Base-by-base conservation (phyloP, 2,329 filamentous ascomycete species). In the Alternaria viburni region DNA sequence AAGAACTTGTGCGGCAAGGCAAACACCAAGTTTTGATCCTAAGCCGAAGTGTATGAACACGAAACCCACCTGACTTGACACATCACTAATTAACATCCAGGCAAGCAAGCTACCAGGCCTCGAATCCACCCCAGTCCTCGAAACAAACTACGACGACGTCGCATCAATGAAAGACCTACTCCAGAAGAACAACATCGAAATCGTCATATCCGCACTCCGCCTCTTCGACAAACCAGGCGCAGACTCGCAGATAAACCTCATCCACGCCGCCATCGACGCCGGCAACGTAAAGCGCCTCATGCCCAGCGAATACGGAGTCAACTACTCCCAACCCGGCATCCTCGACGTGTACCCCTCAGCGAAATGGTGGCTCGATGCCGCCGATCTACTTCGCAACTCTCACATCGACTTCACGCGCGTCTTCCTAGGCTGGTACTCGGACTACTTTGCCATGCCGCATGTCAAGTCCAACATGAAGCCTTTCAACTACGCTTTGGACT, bases 371-470 rank as follows among this genome's bases (percentile, higher is more conserved):
- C 45, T 64, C n/a, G 62, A 65, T 15, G 65, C 67, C 21, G 55
- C 55, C 3, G 66, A 67, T 13, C 52, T 49, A 11, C 64, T 76
- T 3, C 62, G 66, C 4, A 57, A 56, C 5, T 66, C 69, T 1
- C 36, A 69, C 25, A 60, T 78, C 10, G 62, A 73, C 58, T 78
- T 67, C 61, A 76, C 74, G 2, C 61, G 60, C 12, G 49, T 78
- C 13, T 59, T 68, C 10, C 68, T 73, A 23, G 75, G 74, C 6
- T 68, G 67, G 49, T 69, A 76, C n/a, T 50, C 77, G 3, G 77
- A 79, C 19, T 74, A 74, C 61, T 74, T 67, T 49, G 76, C 71
- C 3, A 56, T 71, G 49, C 76, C 77, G n/a, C 59, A 70, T 28
- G 51, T 64, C 50, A 63, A 69, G 26, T 67, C 61, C 11, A 55